These are phyloP conservation scores for Dryadomyces quercus-mongolicae DNA, from an alignment of 2,329 filamentous ascomycete genomes.

Conservation along the genomic window DNA sequence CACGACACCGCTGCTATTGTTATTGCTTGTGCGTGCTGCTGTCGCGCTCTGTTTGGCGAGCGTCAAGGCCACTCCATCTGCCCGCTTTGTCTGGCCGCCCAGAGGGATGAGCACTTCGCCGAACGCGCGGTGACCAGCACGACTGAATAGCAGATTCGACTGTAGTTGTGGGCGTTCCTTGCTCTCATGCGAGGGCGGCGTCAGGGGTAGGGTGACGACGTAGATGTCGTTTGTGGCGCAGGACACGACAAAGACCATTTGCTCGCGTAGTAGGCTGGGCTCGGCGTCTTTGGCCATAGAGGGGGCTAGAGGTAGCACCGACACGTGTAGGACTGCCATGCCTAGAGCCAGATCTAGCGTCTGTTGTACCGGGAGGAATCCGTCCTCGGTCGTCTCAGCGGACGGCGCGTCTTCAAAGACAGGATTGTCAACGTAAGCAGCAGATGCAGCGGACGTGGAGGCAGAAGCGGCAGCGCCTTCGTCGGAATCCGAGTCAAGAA, in stretches of 20 bases:
- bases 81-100: conserved; percentile 37
- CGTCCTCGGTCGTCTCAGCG: conserved; percentile 26
- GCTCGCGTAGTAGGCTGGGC: conserved; percentile 37
- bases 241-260: conserved; percentile 48
- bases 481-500: conserved; percentile 48
- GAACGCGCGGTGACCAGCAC: conserved; percentile 50
- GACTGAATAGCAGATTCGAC: conserved; percentile 36
- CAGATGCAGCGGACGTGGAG: conserved; percentile 10
- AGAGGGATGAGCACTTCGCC: conserved; percentile 46
- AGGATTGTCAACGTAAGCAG: conserved; percentile 36
- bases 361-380: conserved; percentile 44
- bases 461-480: conserved; percentile 26
- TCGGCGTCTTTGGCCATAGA: conserved; percentile 37
- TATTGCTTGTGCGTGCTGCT: conserved; percentile 15
- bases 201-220: conserved; percentile 46
- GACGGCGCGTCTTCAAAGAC: conserved; percentile 39
- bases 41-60: conserved; percentile 16
- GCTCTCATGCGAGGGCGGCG: conserved; percentile 47
- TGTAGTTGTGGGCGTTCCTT: conserved; percentile 43
- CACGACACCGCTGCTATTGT: conserved; percentile 16
- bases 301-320: conserved; percentile 39
- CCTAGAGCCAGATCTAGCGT: conserved; percentile 49
- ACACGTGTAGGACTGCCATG: conserved; percentile 41
- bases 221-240: conserved; percentile 46
- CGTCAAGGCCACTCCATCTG: conserved; percentile 44